Evolutionary conservation across 495 filamentous ascomycete species (phyloP), one percentile per base, ranked within the genome.

Genomic region (Penicillium psychrofluorescens): DNA sequence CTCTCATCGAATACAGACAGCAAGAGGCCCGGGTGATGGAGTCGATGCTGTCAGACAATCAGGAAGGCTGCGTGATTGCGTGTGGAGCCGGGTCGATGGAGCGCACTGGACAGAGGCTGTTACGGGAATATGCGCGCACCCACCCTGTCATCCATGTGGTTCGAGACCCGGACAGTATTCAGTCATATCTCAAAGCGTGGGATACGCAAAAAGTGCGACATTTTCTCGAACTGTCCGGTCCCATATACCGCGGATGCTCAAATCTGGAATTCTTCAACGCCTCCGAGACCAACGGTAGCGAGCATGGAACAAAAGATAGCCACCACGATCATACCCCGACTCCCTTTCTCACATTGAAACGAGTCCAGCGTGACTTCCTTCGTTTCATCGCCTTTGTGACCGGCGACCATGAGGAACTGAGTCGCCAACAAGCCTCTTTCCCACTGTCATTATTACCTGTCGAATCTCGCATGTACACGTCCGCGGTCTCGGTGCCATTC

Each of bases 231-330:
- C 55, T 74, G 31, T 79, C 67, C 36, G 76, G 60, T 47, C 64
- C 59, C 53, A 80, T 71, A 46, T 84, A 67, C 54, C 68, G 76
- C 43, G 63, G 62, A 13, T 88, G 82, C 60, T 86, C 85, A 8
- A 89, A 88, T 49, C 66, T 84, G 29, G 85, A 88, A 55, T 89
- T 83, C 50, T 89, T 83, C 67, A 91, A 91, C 51, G 59, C 87
- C n/a, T 64, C 64, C 4, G 55, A 65, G 45, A 54, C 56, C 36
- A 49, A 35, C 32, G 48, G 54, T 13, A 41, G 52, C 5, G 55
- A 62, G n/a, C 40, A 50, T n/a, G 34, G 14, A n/a, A 27, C 14
- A 13, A 61, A 62, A 14, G 57, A 66, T 30, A 55, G 55, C 28
- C 59, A 62, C 4, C 61, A 71, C 14, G 51, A 51, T 22, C 64